phyloP scores from a whole-genome alignment of 1,284 basidiomycete species.

The Schizophyllum amplum region DNA sequence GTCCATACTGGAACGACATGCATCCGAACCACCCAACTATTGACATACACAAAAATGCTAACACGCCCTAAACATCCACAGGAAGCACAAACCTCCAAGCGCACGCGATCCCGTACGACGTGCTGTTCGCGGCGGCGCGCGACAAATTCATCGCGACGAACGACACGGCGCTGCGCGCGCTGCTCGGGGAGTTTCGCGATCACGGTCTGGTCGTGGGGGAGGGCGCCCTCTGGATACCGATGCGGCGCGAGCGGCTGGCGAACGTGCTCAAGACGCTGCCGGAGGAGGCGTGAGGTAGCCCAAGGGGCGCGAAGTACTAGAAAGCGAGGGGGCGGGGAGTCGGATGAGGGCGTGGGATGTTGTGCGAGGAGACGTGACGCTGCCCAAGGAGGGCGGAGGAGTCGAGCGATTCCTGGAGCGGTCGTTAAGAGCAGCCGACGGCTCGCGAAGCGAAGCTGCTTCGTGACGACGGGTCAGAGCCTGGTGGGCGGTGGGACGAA shows the following conservation, averaged over 20 bases:
- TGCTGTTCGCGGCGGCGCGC: slow-evolving; percentile 55
- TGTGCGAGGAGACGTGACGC: too few species aligned
- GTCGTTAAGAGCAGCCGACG: too few species aligned
- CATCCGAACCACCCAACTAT: too few species aligned
- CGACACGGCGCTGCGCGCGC: slow-evolving; percentile 73
- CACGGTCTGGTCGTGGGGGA: slow-evolving; percentile 69
- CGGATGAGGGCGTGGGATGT: too few species aligned
- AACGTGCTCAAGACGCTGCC: slow-evolving; percentile 30
- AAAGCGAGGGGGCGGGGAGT: too few species aligned
- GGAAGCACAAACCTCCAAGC: slow-evolving; percentile 29
- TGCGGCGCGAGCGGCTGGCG: slow-evolving; percentile 60
- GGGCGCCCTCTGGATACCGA: slow-evolving; percentile 72
- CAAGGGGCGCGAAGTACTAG: neutral
- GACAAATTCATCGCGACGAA: slow-evolving; percentile 83
- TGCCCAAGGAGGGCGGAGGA: too few species aligned
- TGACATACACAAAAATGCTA: neutral
- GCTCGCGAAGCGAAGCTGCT: too few species aligned
- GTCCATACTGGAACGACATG: too few species aligned
- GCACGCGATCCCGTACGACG: slow-evolving; percentile 54
- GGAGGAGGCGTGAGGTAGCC: slow-evolving; percentile 4
- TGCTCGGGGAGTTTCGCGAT: slow-evolving; percentile 85
- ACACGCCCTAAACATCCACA: neutral
- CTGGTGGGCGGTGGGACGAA: too few species aligned
- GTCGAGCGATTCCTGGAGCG: too few species aligned
- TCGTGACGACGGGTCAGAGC: too few species aligned